Conservation (phyloP, 148 eudicot genomes). For the Rhododendron molle region DNA sequence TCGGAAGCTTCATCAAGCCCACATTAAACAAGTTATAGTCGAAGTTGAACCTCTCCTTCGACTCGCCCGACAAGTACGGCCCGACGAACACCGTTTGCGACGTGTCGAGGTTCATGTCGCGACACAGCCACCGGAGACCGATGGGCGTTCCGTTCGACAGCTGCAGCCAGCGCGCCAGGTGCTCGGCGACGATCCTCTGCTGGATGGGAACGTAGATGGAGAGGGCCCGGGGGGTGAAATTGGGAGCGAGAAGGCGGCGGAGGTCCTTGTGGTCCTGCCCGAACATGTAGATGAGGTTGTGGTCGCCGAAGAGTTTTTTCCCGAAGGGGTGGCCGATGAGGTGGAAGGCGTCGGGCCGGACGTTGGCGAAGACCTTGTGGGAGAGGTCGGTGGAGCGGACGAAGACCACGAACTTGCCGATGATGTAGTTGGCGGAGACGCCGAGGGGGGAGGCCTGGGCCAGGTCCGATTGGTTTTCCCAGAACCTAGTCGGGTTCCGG, state of each 20-base stretch:
- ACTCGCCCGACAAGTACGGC: conserved; percentile 36
- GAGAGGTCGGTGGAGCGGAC: conserved; percentile 54
- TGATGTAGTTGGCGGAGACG: conserved; percentile 62
- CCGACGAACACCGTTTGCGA: conserved; percentile 85
- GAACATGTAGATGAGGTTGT: conserved; percentile 70
- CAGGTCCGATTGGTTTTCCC: conserved; percentile 58
- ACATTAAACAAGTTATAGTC: conserved; percentile 70
- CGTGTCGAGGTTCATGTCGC: conserved; percentile 83
- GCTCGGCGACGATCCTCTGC: conserved; percentile 43
- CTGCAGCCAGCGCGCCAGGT: conserved; percentile 31
- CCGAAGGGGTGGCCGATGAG: conserved; percentile 88
- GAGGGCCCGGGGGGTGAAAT: conserved; percentile 71
- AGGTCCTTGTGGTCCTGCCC: conserved; percentile 84
- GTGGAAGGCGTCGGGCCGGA: conserved; percentile 75
- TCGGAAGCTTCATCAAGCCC: conserved; percentile 67
- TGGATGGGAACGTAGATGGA: conserved; percentile 52
- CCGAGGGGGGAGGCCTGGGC: conserved; percentile 54
- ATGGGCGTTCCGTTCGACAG: conserved; percentile 19
- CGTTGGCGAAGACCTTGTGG: conserved; percentile 63
- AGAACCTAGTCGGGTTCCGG: conserved; percentile 53
- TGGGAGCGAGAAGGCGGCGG: conserved; percentile 72
- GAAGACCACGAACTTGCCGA: conserved; percentile 56
- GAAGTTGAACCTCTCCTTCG: conserved; percentile 35
- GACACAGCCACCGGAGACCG: conserved; percentile 40
- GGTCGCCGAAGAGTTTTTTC: conserved; percentile 71